Evolutionary conservation across 441 rosid species (phyloP), one percentile per base, ranked within the genome.

Genomic region (Brassica hybrid): DNA sequence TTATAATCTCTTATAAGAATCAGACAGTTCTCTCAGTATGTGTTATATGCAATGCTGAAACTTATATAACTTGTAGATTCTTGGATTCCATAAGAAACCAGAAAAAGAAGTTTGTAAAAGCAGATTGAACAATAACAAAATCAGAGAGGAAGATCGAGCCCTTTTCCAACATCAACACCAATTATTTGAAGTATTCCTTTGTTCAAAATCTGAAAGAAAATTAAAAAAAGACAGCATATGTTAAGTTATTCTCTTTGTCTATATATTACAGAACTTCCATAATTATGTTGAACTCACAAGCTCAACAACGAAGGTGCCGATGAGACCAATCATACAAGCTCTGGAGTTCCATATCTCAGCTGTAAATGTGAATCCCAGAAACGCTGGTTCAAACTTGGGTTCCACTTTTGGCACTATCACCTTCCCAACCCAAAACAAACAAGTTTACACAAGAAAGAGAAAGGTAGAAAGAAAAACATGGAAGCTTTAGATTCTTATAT

Each of bases 311-410:
- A 90, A 91, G 25, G 68, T 64, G 16, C 92, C 96, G 6, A 91
- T 77, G 72, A 92, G 86, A 56, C 96, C 97, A 79, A 90, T 88
- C 97, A 94, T 92, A 70, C 97, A 91, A 74, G 97, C 97, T 82
- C 93, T 90, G 12, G 97, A 89, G 78, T 94, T 94, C 97, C 94
- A 92, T 81, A 82, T 78, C 81, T 94, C 97, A 11, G 97, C 98
- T 13, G 94, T 88, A 77, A 61, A 86, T 1, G 95, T 94, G 72
- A 94, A 94, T 36, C 97, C 98, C 16, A 88, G 83, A 83, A 92
- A 88, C 0, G 94, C 91, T 34, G 88, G 79, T 75, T 81, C 65
- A 69, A 88, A 85, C 36, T 90, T 86, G 1, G 98, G 95, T 83
- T 92, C 81, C 74, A 57, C 90, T 84, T 86, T 92, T 7, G 97